Conservation (phyloP, 257 asterid species). For the Nicotiana otophora region DNA sequence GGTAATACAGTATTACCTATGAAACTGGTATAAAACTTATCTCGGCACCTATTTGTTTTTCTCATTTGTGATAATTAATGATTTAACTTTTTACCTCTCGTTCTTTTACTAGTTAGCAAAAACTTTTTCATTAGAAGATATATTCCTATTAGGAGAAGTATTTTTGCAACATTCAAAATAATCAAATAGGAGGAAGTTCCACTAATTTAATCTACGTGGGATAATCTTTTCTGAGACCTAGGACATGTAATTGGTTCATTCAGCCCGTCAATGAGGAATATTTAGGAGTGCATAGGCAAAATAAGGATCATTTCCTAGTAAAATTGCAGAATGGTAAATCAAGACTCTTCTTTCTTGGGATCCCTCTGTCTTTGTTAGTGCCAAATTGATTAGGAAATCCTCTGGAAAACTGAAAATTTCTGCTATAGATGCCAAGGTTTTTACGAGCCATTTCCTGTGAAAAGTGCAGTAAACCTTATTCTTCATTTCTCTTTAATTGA, state of each 20-base stretch:
- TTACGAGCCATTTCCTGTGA: no score
- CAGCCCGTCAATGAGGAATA: neutral
- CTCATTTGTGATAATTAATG: no score
- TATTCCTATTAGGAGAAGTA: neutral
- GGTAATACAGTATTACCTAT: no score
- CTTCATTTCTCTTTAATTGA: neutral
- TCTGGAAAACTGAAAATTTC: neutral
- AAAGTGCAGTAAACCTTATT: neutral
- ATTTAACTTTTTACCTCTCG: neutral
- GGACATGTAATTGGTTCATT: neutral
- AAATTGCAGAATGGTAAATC: neutral
- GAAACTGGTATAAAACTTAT: no score
- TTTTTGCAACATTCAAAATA: neutral
- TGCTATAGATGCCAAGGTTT: neutral
- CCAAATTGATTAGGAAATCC: neutral
- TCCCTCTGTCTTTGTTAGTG: neutral
- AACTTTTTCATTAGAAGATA: neutral
- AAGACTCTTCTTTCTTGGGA: neutral
- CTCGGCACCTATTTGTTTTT: neutral
- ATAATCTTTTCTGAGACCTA: neutral
- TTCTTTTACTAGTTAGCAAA: neutral
- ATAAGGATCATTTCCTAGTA: neutral
- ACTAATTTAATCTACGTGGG: neutral
- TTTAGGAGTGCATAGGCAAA: neutral
- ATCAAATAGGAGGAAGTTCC: neutral